phyloP scores from a whole-genome alignment of 2,329 filamentous ascomycete genomes.

The Alternaria ventricosa region DNA sequence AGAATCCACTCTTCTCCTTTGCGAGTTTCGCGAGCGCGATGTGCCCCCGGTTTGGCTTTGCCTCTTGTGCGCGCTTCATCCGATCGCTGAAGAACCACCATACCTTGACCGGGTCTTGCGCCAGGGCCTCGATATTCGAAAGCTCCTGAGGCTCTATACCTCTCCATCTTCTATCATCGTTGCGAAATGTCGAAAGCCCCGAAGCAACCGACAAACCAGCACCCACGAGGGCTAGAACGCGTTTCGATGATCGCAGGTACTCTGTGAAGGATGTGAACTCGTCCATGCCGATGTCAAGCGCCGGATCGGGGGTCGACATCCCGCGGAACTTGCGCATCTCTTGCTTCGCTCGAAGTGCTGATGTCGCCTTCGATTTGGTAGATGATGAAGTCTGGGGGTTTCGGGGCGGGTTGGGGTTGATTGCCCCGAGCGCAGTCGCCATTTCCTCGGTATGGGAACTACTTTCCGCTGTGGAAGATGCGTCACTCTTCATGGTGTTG shows the following conservation, averaged over 20 bases:
- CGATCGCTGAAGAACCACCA: constrained; percentile 26
- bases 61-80: constrained; percentile 16
- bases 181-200: constrained; percentile 34
- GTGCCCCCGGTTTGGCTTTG: constrained; percentile 26
- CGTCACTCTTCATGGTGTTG: background rate
- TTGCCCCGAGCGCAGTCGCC: background rate
- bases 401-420: background rate
- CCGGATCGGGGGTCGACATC: background rate
- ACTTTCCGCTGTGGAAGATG: background rate
- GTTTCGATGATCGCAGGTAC: constrained; percentile 10
- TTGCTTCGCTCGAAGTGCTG: background rate
- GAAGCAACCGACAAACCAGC: constrained; percentile 33
- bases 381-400: background rate
- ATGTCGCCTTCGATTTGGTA: background rate
- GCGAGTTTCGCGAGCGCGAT: constrained; percentile 15
- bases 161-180: constrained; percentile 21
- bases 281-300: background rate
- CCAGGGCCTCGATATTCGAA: background rate
- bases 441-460: background rate
- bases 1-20: constrained; percentile 16
- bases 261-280: background rate
- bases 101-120: constrained; percentile 9
- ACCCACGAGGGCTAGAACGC: constrained; percentile 30
- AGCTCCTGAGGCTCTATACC: background rate
- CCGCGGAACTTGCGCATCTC: background rate